Evolutionary conservation across 306 rosid species (phyloP).

Genomic region (Trichosanthes truncata): DNA sequence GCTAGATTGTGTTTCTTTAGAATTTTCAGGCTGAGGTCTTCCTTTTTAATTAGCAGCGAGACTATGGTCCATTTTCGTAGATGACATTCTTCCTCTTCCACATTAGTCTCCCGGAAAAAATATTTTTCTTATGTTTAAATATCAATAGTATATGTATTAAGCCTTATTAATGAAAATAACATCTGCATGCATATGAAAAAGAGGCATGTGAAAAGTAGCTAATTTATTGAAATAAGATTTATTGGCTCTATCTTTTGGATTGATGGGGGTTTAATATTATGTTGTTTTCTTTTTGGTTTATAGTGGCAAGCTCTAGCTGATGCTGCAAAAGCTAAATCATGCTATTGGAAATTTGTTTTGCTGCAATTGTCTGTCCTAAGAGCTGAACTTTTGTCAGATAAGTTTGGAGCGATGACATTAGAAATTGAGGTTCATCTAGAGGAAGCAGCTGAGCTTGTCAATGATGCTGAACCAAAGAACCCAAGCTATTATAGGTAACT

Average conservation of each 20-base stretch:
- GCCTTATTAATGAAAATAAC: background rate
- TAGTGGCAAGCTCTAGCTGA: conserved; percentile 88
- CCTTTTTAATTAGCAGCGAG: background rate
- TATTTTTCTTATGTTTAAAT: background rate
- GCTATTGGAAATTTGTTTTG: conserved; percentile 90
- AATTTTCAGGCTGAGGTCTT: background rate
- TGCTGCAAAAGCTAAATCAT: conserved; percentile 65
- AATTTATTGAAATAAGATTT: background rate
- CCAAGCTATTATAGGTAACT: conserved; percentile 81
- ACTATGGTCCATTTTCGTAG: background rate
- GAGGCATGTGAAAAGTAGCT: background rate
- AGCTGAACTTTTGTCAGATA: conserved; percentile 70
- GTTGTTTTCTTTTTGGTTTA: conserved; percentile 12
- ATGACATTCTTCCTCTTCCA: background rate
- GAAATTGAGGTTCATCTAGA: conserved; percentile 77
- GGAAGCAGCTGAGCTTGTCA: conserved; percentile 96
- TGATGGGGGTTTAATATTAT: background rate
- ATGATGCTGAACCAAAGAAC: conserved; percentile 50
- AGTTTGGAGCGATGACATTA: conserved; percentile 52
- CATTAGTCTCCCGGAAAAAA: background rate
- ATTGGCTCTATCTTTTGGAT: background rate
- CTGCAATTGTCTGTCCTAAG: conserved; percentile 63
- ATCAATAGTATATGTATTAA: background rate
- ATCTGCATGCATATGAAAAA: background rate
- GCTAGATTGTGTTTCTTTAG: background rate